Conservation (phyloP, 2,329 filamentous ascomycete species). For the Davidsoniella eucalypti region DNA sequence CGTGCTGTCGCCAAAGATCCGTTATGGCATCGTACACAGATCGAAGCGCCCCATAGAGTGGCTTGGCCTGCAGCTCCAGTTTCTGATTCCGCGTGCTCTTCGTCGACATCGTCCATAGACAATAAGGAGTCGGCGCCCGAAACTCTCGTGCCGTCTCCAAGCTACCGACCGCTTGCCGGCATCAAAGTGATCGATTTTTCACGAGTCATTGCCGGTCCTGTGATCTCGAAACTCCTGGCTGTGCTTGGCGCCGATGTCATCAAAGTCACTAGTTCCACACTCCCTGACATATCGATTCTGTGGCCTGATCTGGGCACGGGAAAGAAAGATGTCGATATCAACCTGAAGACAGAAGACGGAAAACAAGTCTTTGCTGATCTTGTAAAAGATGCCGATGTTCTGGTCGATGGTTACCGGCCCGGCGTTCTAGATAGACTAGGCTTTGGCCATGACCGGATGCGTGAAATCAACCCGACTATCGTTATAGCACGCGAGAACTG, state of each 20-base stretch:
- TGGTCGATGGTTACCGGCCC: slow-evolving; percentile 53
- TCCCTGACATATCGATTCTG: slow-evolving; percentile 58
- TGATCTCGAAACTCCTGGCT: slow-evolving; percentile 53
- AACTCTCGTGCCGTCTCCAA: too few species aligned
- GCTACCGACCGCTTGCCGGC: slow-evolving; percentile 30
- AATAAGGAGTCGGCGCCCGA: too few species aligned
- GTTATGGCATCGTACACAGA: slow-evolving; percentile 12
- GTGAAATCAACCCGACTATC: slow-evolving; percentile 21
- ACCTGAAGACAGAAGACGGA: slow-evolving; percentile 40
- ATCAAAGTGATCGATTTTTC: slow-evolving; percentile 61
- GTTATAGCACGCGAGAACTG: slow-evolving; percentile 58
- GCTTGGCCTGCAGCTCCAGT: slow-evolving; percentile 8
- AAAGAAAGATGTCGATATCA: slow-evolving; percentile 48
- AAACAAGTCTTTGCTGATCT: slow-evolving; percentile 40
- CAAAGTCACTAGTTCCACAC: slow-evolving; percentile 49
- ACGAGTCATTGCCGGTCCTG: slow-evolving; percentile 60
- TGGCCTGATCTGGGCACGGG: slow-evolving; percentile 58
- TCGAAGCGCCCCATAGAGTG: slow-evolving; percentile 14
- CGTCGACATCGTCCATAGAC: too few species aligned
- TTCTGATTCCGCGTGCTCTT: too few species aligned
- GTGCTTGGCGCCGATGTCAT: slow-evolving; percentile 61
- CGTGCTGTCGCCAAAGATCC: slow-evolving; percentile 14
- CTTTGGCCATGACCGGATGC: slow-evolving; percentile 11
- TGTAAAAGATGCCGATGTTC: slow-evolving; percentile 44
- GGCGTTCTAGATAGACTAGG: slow-evolving; percentile 32